Evolutionary conservation across 495 filamentous ascomycete species (phyloP).

Genomic region (Alectoria sarmentosa): DNA sequence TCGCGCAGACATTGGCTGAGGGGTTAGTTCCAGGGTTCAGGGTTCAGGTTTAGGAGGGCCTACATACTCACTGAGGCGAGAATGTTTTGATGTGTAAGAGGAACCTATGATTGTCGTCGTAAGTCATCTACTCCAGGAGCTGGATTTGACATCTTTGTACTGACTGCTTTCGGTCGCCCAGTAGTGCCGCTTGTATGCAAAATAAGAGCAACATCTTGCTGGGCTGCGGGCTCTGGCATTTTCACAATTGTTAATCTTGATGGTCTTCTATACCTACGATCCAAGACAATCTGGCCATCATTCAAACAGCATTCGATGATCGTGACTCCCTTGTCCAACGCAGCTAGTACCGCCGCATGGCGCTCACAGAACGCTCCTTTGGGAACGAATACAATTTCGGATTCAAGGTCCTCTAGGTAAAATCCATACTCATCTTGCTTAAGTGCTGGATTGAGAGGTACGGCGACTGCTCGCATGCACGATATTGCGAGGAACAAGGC

Average conservation of each 20-base stretch:
- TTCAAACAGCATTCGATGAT: constrained; percentile 77
- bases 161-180: constrained; percentile 66
- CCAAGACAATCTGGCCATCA: too few relatives aligned
- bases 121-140: too few relatives aligned
- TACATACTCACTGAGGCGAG: too few relatives aligned
- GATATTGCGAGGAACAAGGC: constrained; percentile 69
- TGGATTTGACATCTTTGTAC: too few relatives aligned
- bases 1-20: constrained; percentile 61
- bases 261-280: too few relatives aligned
- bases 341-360: constrained; percentile 50
- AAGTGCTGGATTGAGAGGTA: constrained; percentile 74
- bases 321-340: too few relatives aligned
- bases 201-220: constrained; percentile 54
- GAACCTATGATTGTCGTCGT: too few relatives aligned
- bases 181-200: constrained; percentile 71
- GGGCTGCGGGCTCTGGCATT: background rate
- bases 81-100: too few relatives aligned
- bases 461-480: constrained; percentile 68
- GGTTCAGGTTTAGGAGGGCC: too few relatives aligned
- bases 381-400: constrained; percentile 64
- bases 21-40: too few relatives aligned
- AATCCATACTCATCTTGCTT: constrained; percentile 83
- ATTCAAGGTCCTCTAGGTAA: constrained; percentile 74
- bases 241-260: too few relatives aligned
- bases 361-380: too few relatives aligned